Base-by-base conservation (phyloP, 1,139 yeast genomes). In the Blastobotrys apis region DNA sequence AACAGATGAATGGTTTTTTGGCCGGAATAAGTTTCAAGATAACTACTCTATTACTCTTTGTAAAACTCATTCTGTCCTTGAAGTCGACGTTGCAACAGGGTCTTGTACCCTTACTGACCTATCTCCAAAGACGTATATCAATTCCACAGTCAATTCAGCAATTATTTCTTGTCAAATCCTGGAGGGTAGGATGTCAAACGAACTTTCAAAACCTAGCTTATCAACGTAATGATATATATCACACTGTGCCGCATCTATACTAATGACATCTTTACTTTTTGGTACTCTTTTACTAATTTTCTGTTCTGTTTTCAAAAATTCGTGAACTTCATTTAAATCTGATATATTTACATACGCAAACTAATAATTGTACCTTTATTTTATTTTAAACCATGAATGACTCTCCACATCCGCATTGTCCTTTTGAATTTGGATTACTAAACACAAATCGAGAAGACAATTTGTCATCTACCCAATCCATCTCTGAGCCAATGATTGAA, bases 331-430 rank as follows among this genome's bases (percentile, higher is more conserved):
- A n/a, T n/a, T n/a, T n/a, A n/a, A n/a, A n/a, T n/a, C n/a, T n/a
- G n/a, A n/a, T n/a, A n/a, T n/a, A n/a, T n/a, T n/a, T n/a, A n/a
- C n/a, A n/a, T 23, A 23, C 26, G 10, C 26, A 23, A 23, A 23
- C 9, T 10, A 23, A 23, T 23, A 23, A 23, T 6, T n/a, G n/a
- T n/a, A n/a, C n/a, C n/a, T n/a, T 31, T 31, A 5, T 5, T 13
- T n/a, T n/a, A n/a, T n/a, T n/a, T 63, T 68, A 88, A 5, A 88
- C 96, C 97, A 90, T 90, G 65, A 92, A 92, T 5, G 96, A 86
- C 68, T 92, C 98, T 46, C 97, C 98, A 66, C 98, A 92, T 15
- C 98, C 98, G 68, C 98, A 92, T 44, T 95, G 85, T 27, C 97
- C 97, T 70, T 90, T 92, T 39, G 95, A 84, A 66, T 92, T 92